Conservation (phyloP, 192 early-diverging fungal genomes). For the Linnemannia elongata region DNA sequence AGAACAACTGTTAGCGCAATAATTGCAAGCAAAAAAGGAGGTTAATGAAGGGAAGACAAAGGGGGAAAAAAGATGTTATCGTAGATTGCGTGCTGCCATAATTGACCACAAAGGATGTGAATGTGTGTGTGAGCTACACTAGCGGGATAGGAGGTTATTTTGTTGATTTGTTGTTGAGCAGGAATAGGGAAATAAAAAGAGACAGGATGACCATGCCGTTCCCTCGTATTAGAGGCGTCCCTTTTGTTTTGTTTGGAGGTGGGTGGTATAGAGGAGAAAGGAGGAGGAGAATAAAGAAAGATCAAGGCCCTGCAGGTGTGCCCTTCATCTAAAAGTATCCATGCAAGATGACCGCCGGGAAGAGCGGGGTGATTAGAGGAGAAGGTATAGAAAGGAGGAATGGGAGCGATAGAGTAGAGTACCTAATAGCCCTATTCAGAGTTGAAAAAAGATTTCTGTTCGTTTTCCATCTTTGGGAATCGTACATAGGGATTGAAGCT, state of each 20-base stretch:
- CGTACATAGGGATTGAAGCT: too few relatives aligned
- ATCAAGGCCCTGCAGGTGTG: background rate
- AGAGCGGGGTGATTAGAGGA: background rate
- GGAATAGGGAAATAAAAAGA: background rate
- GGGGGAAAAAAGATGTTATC: background rate
- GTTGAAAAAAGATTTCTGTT: too few relatives aligned
- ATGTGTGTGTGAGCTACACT: background rate
- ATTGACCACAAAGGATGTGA: background rate
- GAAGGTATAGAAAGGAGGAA: background rate
- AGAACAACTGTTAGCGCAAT: background rate
- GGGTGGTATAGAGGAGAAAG: background rate
- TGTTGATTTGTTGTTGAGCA: background rate
- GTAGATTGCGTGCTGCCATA: background rate
- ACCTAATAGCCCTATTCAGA: too few relatives aligned
- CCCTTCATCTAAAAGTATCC: background rate
- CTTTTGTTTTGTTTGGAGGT: background rate
- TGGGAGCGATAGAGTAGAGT: background rate
- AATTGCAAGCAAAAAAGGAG: background rate
- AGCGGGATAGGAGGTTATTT: background rate
- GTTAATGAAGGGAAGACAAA: background rate
- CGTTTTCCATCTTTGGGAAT: too few relatives aligned
- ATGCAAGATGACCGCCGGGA: background rate
- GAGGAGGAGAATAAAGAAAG: background rate
- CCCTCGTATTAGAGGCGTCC: background rate
- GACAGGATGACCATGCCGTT: background rate